Base-by-base conservation (phyloP, 2,329 filamentous ascomycete species). In the Paecilomyces variotii region DNA sequence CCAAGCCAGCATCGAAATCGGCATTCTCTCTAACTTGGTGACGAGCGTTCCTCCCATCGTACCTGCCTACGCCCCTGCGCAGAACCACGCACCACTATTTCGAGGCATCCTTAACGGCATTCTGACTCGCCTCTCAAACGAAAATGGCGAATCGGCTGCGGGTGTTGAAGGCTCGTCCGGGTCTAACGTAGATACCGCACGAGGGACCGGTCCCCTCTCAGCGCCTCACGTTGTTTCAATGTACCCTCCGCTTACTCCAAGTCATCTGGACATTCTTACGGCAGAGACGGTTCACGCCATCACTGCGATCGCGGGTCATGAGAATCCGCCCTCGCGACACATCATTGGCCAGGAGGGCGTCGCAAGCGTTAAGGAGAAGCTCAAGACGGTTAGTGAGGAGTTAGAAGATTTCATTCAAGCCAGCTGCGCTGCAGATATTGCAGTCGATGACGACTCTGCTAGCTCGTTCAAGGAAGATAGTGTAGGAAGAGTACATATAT, bases 321-420 rank as follows among this genome's bases (percentile, higher is more conserved):
- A 97, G 70, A 97, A 97, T 72, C 94, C 94, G 1, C 94, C 94
- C 0, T 90, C 91, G 0, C 82, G 94, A 32, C 93, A 97, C 71
- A 97, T 97, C 67, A 92, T 97, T 1, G 93, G 94, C 0, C 85
- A 88, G 57, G 94, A 97, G 73, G 93, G 90, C 0, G 88, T 93
- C 11, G 82, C 85, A 4, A 89, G 89, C 49, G 93, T 97, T 45
- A 95, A 93, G 72, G 94, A 97, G 76, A 97, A 97, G 76, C 78
- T 99, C 58, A 96, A 95, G 78, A 97, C 91, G 1, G 90, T 97
- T 2, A 96, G 91, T 62, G 92, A 97, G 72, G 94, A 97, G 77
- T 78, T 97, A 58, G 94, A 97, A 73, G 94, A 97, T 65, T 97
- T 97, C 74, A 88, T 96, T 28, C 91, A 96, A 67, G 88, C 91